A percentile compares a stretch with the other conserved stretches of the same genome.
phyloP scores from a whole-genome alignment of 164 flowering plant genomes.

The Aristolochia contorta region DNA sequence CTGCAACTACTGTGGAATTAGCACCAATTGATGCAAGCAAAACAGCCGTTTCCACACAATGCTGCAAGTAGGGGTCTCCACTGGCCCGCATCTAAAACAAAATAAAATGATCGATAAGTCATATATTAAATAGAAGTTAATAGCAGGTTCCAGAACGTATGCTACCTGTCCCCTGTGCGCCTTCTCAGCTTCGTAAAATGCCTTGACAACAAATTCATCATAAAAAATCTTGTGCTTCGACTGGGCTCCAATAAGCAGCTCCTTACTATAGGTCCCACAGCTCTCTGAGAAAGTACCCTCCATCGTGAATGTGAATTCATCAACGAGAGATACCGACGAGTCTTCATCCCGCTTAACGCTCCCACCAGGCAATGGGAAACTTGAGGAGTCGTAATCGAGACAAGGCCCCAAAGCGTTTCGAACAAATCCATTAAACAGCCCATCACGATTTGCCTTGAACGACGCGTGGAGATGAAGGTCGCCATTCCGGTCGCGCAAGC shows the following conservation, averaged over 20 bases:
- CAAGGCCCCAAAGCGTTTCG: conserved; percentile 58
- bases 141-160: neutral
- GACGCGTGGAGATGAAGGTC: conserved; percentile 21
- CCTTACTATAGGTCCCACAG: conserved; percentile 45
- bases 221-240: conserved; percentile 54
- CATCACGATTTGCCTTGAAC: conserved; percentile 23
- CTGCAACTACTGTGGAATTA: conserved; percentile 79
- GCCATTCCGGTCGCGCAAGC: conserved; percentile 21
- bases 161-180: conserved; percentile 97
- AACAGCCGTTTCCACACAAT: conserved; percentile 86
- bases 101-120: neutral
- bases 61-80: conserved; percentile 94
- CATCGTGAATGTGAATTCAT: conserved; percentile 71
- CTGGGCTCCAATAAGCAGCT: conserved; percentile 57
- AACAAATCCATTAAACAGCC: conserved; percentile 64
- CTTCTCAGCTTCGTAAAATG: conserved; percentile 85
- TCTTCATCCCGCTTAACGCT: conserved; percentile 11
- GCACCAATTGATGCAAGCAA: conserved; percentile 82
- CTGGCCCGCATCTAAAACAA: conserved; percentile 67
- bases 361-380: conserved; percentile 21
- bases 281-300: conserved; percentile 46
- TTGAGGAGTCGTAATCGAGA: conserved; percentile 55
- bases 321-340: conserved; percentile 21
- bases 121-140: neutral
- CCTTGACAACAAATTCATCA: conserved; percentile 73